Evolutionary conservation across 192 early-diverging fungal genomes (phyloP), one percentile per base, ranked within the genome.

Genomic region (Mortierella antarctica): DNA sequence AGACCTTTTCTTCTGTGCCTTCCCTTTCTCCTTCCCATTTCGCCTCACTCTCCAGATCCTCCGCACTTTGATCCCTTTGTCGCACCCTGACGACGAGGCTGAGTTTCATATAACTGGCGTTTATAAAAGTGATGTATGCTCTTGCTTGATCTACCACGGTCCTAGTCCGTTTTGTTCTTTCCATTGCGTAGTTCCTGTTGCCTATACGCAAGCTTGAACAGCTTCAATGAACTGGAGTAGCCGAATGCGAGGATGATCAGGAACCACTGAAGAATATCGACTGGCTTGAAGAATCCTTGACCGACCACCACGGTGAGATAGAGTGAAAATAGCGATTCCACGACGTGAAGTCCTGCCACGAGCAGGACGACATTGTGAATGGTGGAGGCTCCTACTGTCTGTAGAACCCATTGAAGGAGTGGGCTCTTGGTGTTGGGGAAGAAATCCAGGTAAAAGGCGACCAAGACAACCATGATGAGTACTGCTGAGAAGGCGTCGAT

Each of bases 401-500:
- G 45, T 5, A 72, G 42, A 2, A 68, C 42, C 70, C 70, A 80
- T n/a, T 72, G 63, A 20, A 80, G 23, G 9, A 48, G n/a, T 23
- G 77, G 70, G 23, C 60, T 80, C 3, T 64, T 80, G 11, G 77
- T 80, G 60, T 80, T 71, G 21, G 77, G 77, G 54, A 66, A 68
- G 54, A 68, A 63, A 14, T 80, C 60, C 47, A 80, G 77, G 15
- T 80, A 80, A n/a, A 72, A 39, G 15, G 46, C 39, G 15, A 41
- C 44, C 15, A 20, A 31, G 14, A 7, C 67, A 3, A 57, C 11
- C 4, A 53, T 14, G 39, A 77, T 10, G 13, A 63, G 13, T 3
- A 65, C 12, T 9, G 23, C 8, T 1, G 53, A 10, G 23, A 70
- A 5, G 6, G 23, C 51, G 40, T 70, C 56, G 4, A 53, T 18